Evolutionary conservation across 2,329 filamentous ascomycete species (phyloP).

Genomic region (Exophiala xenobiotica): DNA sequence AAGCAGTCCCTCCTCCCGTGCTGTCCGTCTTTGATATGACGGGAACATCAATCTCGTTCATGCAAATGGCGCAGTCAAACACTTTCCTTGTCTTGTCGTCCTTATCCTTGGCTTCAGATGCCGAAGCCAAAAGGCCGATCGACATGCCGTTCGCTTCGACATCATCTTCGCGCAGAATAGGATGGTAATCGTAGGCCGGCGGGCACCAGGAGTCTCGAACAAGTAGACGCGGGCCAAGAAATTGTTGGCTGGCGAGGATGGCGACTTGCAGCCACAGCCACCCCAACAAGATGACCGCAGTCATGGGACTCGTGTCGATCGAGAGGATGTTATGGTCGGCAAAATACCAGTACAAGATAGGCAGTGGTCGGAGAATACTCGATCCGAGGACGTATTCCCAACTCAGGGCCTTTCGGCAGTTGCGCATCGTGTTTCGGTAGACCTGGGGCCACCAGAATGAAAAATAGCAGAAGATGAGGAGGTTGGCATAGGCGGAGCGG

Average conservation of each 20-base stretch:
- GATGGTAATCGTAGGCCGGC: conserved; percentile 85
- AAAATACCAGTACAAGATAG: conserved; percentile 83
- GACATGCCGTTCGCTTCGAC: conserved; percentile 73
- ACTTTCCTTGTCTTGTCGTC: conserved; percentile 53
- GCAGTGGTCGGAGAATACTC: conserved; percentile 72
- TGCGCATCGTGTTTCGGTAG: conserved; percentile 81
- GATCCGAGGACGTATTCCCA: conserved; percentile 91
- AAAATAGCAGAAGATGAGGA: conserved; percentile 71
- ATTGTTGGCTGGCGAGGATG: conserved; percentile 74
- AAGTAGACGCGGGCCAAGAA: conserved; percentile 85
- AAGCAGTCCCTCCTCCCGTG: conserved; percentile 44
- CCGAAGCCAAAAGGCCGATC: conserved; percentile 65
- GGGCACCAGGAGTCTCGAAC: conserved; percentile 67
- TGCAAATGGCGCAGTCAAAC: conserved; percentile 94
- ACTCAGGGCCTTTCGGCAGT: conserved; percentile 84
- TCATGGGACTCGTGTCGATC: conserved; percentile 64
- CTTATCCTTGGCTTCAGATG: conserved; percentile 37
- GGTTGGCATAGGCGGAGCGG: conserved; percentile 58
- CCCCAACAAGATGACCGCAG: conserved; percentile 63
- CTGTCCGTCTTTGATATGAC: conserved; percentile 60
- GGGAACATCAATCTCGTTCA: conserved; percentile 85
- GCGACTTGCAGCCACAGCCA: conserved; percentile 90
- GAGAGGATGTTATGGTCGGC: conserved; percentile 78
- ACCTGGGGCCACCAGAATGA: conserved; percentile 95
- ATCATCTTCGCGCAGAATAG: conserved; percentile 72